A percentile compares a stretch with the other conserved stretches of the same genome.
phyloP scores from a whole-genome alignment of 371 early-diverging fungal genomes.

The Encephalitozoon romaleae region DNA sequence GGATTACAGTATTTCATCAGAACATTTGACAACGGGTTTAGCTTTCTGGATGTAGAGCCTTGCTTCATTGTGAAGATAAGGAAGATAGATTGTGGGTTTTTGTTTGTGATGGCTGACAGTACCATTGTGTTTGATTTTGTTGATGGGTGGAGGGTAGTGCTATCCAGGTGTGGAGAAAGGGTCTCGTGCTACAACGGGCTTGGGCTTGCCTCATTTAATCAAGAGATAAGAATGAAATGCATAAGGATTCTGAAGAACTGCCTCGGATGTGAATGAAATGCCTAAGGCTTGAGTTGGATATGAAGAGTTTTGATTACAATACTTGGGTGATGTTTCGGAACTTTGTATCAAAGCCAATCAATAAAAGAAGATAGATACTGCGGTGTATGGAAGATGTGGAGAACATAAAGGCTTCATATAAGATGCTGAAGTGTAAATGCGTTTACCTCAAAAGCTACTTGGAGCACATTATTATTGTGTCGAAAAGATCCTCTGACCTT shows the following conservation, averaged over 20 bases:
- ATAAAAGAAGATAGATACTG: not conserved
- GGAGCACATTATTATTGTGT: not conserved
- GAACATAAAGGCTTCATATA: not conserved
- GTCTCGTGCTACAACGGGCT: conserved; percentile 37
- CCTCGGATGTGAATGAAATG: conserved; percentile 2
- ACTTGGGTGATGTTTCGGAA: not conserved
- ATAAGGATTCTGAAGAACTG: conserved; percentile 23
- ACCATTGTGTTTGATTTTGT: conserved; percentile 54
- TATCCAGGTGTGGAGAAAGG: conserved; percentile 28
- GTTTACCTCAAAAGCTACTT: conserved; percentile 27
- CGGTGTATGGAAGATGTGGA: conserved; percentile 20
- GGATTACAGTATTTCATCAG: conserved; percentile 43
- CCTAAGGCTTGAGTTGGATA: not conserved
- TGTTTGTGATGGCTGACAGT: conserved; percentile 48
- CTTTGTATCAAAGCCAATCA: not conserved
- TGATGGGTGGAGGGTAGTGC: conserved; percentile 38
- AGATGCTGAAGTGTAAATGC: conserved; percentile 20
- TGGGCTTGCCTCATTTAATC: conserved; percentile 19
- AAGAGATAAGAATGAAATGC: conserved; percentile 8
- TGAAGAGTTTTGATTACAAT: not conserved
- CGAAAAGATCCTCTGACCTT: conserved; percentile 32
- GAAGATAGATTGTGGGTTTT: conserved; percentile 43
- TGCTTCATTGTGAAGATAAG: conserved; percentile 48
- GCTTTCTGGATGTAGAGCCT: conserved; percentile 6
- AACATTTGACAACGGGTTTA: conserved; percentile 33